These are phyloP conservation scores for Alternaria ethzedia DNA, from an alignment of 2,329 filamentous ascomycete genomes.

Conservation along the genomic window DNA sequence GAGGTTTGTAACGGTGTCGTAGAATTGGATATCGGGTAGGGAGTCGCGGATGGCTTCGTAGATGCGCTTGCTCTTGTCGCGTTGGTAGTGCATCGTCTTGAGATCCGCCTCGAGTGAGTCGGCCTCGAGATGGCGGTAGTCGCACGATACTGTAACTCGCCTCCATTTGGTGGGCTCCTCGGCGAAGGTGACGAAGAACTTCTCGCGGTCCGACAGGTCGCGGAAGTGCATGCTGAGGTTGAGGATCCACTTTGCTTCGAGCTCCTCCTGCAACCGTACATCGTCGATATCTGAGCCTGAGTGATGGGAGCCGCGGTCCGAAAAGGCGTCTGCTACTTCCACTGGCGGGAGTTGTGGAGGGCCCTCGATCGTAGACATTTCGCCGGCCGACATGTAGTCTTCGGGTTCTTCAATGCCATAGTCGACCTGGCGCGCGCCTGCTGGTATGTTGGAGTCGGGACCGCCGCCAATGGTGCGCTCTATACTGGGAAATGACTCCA, in stretches of 20 bases:
- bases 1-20: conserved; percentile 92
- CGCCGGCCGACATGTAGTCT: conserved; percentile 28
- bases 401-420: conserved; percentile 34
- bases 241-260: conserved; percentile 90
- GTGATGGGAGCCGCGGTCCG: conserved; percentile 40
- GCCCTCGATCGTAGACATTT: neutral
- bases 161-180: conserved; percentile 81
- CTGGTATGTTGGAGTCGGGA: conserved; percentile 37
- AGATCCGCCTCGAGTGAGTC: conserved; percentile 88
- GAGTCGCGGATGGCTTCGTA: conserved; percentile 95
- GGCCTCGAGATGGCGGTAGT: conserved; percentile 81
- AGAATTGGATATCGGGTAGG: conserved; percentile 92
- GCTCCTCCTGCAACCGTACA: conserved; percentile 74
- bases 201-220: conserved; percentile 89
- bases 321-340: conserved; percentile 35
- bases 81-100: conserved; percentile 76
- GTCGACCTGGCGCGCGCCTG: conserved; percentile 46
- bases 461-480: conserved; percentile 40
- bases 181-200: conserved; percentile 96
- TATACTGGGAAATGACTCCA: neutral
- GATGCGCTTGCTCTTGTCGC: conserved; percentile 90
- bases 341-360: conserved; percentile 29
- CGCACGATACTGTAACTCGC: conserved; percentile 88
- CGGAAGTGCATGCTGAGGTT: conserved; percentile 99
- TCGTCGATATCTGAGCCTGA: conserved; percentile 57